Evolutionary conservation across 2,329 filamentous ascomycete genomes (phyloP).

Genomic region (Claviceps quebecensis): DNA sequence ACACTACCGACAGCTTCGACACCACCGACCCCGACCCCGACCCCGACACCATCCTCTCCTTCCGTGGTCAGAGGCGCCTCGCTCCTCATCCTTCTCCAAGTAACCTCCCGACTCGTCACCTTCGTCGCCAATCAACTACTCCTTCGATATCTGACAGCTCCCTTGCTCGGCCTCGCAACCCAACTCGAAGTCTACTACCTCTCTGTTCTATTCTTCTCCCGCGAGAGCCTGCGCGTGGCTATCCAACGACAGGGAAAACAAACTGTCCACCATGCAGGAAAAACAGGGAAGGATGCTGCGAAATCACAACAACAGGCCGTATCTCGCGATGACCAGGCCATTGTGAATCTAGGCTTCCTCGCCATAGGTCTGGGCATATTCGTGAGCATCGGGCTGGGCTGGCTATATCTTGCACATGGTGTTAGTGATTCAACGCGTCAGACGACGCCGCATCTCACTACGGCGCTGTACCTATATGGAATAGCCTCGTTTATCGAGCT

Average conservation of each 20-base stretch:
- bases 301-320: slow-evolving; percentile 2
- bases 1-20: no score
- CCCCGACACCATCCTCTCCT: slow-evolving; percentile 1
- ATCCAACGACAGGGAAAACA: slow-evolving; percentile 54
- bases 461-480: slow-evolving; percentile 40
- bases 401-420: slow-evolving; percentile 49
- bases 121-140: slow-evolving; percentile 88
- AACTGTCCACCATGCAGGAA: not conserved
- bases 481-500: slow-evolving; percentile 56
- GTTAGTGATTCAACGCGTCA: slow-evolving; percentile 31
- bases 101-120: slow-evolving; percentile 74
- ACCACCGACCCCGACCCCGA: not conserved
- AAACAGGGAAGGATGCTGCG: slow-evolving; percentile 1
- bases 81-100: slow-evolving; percentile 75
- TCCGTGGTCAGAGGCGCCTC: slow-evolving; percentile 56
- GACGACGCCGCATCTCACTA: slow-evolving; percentile 51
- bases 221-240: slow-evolving; percentile 83
- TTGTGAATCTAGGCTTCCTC: slow-evolving; percentile 80
- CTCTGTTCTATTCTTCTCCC: slow-evolving; percentile 84
- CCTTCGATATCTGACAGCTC: slow-evolving; percentile 74
- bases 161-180: slow-evolving; percentile 69
- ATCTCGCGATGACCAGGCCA: slow-evolving; percentile 47
- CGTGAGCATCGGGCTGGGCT: slow-evolving; percentile 49
- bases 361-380: slow-evolving; percentile 54
- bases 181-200: slow-evolving; percentile 90